These are phyloP conservation scores for Gyromitra esculenta DNA, from an alignment of 2,329 filamentous ascomycete species.

Conservation along the genomic window DNA sequence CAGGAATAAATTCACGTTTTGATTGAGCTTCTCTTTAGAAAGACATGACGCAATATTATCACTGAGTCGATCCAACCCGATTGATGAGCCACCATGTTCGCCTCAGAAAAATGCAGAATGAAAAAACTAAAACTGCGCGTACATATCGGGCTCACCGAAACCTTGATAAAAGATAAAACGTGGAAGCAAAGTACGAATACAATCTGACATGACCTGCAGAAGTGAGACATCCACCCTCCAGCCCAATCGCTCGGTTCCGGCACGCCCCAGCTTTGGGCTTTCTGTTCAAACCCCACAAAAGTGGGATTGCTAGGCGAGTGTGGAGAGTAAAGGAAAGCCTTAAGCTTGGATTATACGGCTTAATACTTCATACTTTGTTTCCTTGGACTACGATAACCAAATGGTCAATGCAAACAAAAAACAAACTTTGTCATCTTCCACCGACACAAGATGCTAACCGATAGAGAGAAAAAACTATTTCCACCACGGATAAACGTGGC, in stretches of 20 bases:
- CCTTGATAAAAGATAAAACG: slow-evolving; percentile 17
- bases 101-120: not conserved
- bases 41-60: slow-evolving; percentile 4
- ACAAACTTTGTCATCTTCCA: slow-evolving; percentile 17
- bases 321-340: not conserved
- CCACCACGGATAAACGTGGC: slow-evolving; percentile 6
- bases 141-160: slow-evolving; percentile 29
- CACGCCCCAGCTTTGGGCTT: slow-evolving; percentile 3
- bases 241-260: slow-evolving; percentile 20
- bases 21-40: not conserved
- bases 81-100: slow-evolving; percentile 9
- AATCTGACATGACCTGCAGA: slow-evolving; percentile 24
- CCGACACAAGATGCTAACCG: slow-evolving; percentile 16
- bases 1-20: not conserved
- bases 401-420: not conserved
- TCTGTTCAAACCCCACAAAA: slow-evolving; percentile 1
- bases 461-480: slow-evolving; percentile 5
- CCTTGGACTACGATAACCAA: slow-evolving; percentile 17
- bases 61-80: not conserved
- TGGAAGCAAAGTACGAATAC: not conserved
- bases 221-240: slow-evolving; percentile 26
- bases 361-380: slow-evolving; percentile 28
- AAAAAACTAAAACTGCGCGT: slow-evolving; percentile 3
- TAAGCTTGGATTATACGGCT: slow-evolving; percentile 20
- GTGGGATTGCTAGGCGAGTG: not conserved